Conservation (phyloP, 129 eudicot species). For the Helichrysum umbraculigerum region DNA sequence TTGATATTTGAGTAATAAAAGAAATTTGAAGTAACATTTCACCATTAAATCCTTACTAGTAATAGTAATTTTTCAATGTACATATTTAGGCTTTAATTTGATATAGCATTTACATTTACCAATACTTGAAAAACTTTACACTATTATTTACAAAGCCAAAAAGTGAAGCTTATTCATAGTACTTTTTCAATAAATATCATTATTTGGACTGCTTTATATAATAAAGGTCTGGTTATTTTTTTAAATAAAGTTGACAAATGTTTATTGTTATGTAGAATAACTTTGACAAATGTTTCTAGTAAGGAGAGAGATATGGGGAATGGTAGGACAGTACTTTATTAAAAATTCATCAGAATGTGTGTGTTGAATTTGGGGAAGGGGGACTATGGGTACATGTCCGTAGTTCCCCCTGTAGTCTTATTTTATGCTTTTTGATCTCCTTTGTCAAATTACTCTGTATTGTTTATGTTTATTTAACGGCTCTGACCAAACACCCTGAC, state of each 20-base stretch:
- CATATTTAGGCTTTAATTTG: neutral
- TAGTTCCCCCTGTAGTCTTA: constrained; percentile 44
- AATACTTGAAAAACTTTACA: too few species aligned
- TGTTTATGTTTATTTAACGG: constrained; percentile 25
- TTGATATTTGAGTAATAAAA: too few species aligned
- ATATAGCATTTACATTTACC: neutral
- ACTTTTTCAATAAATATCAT: too few species aligned
- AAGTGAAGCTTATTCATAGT: neutral
- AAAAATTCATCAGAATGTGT: constrained; percentile 11
- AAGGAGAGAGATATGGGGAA: constrained; percentile 1
- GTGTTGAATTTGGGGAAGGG: constrained; percentile 20
- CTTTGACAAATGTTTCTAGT: neutral
- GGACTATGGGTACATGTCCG: constrained; percentile 49
- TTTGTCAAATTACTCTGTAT: neutral
- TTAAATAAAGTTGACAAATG: neutral
- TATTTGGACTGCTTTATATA: too few species aligned
- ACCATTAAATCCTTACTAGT: too few species aligned
- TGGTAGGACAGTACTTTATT: neutral
- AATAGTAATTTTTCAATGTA: too few species aligned
- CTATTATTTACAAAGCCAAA: neutral
- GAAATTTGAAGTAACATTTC: neutral
- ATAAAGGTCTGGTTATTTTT: too few species aligned
- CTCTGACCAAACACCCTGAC: constrained; percentile 32
- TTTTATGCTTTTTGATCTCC: constrained; percentile 17
- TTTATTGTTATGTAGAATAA: neutral